Percentiles rank a stretch among this genome's conserved stretches.
These are phyloP conservation scores for Tillandsia fasciculata DNA, from an alignment of 176 grass and related monocot species.

Conservation along the genomic window DNA sequence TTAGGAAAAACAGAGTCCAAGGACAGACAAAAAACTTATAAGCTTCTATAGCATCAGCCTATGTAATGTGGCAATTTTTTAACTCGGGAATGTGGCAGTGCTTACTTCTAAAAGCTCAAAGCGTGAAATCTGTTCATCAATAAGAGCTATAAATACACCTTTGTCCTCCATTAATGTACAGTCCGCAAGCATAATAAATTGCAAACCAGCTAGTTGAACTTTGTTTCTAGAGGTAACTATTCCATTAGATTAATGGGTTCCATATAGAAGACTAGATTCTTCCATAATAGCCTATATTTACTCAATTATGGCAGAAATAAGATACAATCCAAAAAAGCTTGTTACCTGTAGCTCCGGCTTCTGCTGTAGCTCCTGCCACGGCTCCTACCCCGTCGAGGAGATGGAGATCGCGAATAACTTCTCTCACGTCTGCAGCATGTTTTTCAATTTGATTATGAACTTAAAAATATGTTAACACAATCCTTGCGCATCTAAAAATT, in stretches of 20 bases:
- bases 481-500: not conserved
- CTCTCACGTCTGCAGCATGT: conserved; percentile 37
- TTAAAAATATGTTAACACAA: not conserved
- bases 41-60: too few species aligned
- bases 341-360: conserved; percentile 78
- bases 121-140: too few species aligned
- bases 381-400: conserved; percentile 49
- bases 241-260: not conserved
- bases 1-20: too few species aligned
- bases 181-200: too few species aligned
- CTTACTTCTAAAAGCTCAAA: too few species aligned
- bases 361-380: conserved; percentile 74
- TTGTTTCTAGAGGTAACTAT: not conserved
- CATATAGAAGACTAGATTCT: not conserved
- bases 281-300: not conserved
- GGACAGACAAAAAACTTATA: too few species aligned
- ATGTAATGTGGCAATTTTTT: too few species aligned
- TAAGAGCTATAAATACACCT: too few species aligned
- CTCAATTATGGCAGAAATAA: not conserved
- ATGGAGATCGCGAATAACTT: conserved; percentile 68
- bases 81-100: too few species aligned
- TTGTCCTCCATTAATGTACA: too few species aligned
- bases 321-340: not conserved
- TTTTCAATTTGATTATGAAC: not conserved
- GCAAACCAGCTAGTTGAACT: too few species aligned